Percentiles rank a stretch among this genome's conserved stretches.
These are phyloP conservation scores for Musa schizocarpa DNA, from an alignment of 176 grass and related monocot genomes.

Conservation along the genomic window DNA sequence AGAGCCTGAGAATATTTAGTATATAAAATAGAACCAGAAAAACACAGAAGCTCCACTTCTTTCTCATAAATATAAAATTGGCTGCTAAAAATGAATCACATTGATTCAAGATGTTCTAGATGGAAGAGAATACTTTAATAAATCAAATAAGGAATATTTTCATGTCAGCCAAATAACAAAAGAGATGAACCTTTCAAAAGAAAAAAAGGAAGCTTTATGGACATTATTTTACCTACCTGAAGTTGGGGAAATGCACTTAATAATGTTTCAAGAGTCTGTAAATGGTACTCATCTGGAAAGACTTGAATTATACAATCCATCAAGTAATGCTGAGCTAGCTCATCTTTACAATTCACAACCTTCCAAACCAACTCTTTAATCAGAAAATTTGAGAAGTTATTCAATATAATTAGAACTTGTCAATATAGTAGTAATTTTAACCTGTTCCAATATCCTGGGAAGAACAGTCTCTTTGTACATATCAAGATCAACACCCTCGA, in stretches of 20 bases:
- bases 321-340: slow-evolving; percentile 91
- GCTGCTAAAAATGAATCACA: too few relatives aligned
- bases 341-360: slow-evolving; percentile 99
- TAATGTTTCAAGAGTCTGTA: slow-evolving; percentile 92
- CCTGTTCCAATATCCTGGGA: slow-evolving; percentile 99
- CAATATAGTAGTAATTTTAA: slow-evolving; percentile 30
- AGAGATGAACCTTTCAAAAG: too few relatives aligned
- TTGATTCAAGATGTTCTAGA: neutral
- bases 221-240: slow-evolving; percentile 44
- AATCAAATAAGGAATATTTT: too few relatives aligned
- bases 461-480: slow-evolving; percentile 99
- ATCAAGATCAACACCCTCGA: slow-evolving; percentile 97
- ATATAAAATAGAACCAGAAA: too few relatives aligned
- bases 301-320: slow-evolving; percentile 99
- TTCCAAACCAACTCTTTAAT: slow-evolving; percentile 30
- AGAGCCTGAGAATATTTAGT: too few relatives aligned
- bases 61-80: too few relatives aligned
- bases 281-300: slow-evolving; percentile 95
- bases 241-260: slow-evolving; percentile 98
- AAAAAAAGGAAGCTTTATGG: neutral
- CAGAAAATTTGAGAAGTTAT: neutral
- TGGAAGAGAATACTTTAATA: neutral
- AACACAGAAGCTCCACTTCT: too few relatives aligned
- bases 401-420: neutral
- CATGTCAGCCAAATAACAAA: too few relatives aligned